These are phyloP conservation scores for Nyssa sinensis DNA, from an alignment of 148 eudicot species.

Conservation along the genomic window DNA sequence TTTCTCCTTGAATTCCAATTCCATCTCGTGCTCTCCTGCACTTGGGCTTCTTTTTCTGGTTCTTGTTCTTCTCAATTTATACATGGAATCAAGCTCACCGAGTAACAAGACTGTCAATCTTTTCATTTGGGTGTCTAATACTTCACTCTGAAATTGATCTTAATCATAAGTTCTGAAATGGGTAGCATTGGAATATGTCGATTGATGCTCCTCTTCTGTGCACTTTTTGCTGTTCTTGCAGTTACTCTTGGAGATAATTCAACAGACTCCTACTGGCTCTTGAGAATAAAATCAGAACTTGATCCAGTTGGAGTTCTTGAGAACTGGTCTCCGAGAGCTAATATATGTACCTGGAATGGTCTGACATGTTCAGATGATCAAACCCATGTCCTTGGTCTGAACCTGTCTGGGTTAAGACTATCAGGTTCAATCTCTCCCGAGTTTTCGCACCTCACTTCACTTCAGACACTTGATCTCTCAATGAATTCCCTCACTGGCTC, in stretches of 20 bases:
- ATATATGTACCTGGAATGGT: constrained; percentile 68
- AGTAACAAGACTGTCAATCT: background rate
- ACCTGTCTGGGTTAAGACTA: constrained; percentile 61
- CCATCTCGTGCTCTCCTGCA: background rate
- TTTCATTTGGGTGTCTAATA: background rate
- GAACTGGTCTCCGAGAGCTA: constrained; percentile 53
- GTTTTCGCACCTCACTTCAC: constrained; percentile 53
- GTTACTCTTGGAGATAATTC: constrained; percentile 27
- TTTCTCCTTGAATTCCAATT: background rate
- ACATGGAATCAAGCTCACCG: background rate
- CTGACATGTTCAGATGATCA: constrained; percentile 68
- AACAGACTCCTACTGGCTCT: constrained; percentile 54
- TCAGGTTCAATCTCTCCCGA: constrained; percentile 59
- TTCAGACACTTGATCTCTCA: constrained; percentile 64
- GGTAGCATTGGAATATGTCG: constrained; percentile 24
- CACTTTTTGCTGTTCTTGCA: constrained; percentile 26
- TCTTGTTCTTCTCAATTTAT: background rate
- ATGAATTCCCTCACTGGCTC: constrained; percentile 56
- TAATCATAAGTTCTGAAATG: constrained; percentile 29
- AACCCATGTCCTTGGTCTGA: constrained; percentile 45
- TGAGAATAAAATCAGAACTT: constrained; percentile 57
- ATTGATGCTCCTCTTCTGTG: constrained; percentile 38
- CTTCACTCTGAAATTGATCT: constrained; percentile 10
- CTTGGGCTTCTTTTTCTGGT: background rate
- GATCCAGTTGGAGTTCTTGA: constrained; percentile 52